A percentile compares a stretch with the other conserved stretches of the same genome.
These are phyloP conservation scores for Trametes gibbosa DNA, from an alignment of 768 basidiomycete genomes.

Conservation along the genomic window DNA sequence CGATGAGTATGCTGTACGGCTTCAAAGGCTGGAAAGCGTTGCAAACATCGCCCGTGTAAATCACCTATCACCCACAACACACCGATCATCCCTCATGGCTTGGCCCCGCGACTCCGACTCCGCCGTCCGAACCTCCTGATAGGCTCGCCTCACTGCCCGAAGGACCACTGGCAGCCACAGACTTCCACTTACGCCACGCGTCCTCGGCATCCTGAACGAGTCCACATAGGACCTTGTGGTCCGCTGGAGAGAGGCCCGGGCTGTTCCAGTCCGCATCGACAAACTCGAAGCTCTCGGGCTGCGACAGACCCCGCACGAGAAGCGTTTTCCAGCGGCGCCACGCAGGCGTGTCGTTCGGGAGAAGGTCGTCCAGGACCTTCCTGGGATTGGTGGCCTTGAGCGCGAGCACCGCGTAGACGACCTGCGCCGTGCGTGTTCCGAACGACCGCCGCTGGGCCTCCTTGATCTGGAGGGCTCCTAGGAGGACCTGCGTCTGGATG, in stretches of 20 bases:
- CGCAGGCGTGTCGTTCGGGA: slow-evolving; percentile 13
- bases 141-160: too few relatives aligned
- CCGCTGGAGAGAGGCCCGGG: not conserved
- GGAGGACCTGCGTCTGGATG: slow-evolving; percentile 13
- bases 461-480: not conserved
- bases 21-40: too few relatives aligned
- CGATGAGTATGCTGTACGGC: too few relatives aligned
- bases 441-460: not conserved
- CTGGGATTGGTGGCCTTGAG: not conserved
- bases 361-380: slow-evolving; percentile 12
- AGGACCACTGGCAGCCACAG: too few relatives aligned
- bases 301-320: not conserved
- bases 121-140: too few relatives aligned
- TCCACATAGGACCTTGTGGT: not conserved
- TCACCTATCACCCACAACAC: too few relatives aligned
- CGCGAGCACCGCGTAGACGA: slow-evolving; percentile 7
- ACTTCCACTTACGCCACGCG: slow-evolving; percentile 1
- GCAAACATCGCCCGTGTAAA: too few relatives aligned
- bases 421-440: slow-evolving; percentile 12
- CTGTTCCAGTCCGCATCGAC: not conserved
- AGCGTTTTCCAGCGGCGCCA: slow-evolving; percentile 13
- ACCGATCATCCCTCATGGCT: too few relatives aligned
- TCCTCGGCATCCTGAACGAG: slow-evolving; percentile 12
- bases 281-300: not conserved
- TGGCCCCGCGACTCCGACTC: too few relatives aligned